Percentiles rank a stretch among this genome's conserved stretches.
phyloP scores from a whole-genome alignment of 805 yeast species.

The Komagataella ulmi region DNA sequence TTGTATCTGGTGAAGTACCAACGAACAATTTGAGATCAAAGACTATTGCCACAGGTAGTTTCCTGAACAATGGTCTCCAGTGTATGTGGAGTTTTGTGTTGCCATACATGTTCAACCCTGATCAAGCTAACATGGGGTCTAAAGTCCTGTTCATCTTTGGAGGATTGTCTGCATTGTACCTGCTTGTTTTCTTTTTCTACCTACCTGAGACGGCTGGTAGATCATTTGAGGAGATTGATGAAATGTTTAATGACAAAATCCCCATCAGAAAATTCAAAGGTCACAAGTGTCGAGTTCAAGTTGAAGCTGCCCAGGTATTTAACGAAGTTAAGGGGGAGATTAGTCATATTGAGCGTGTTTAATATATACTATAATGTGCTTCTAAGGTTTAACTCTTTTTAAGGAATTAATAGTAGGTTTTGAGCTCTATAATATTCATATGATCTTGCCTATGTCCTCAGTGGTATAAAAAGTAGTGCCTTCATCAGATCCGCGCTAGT shows the following conservation, averaged over 20 bases:
- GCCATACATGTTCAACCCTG: slow-evolving; percentile 38
- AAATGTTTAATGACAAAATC: slow-evolving; percentile 26
- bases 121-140: slow-evolving; percentile 31
- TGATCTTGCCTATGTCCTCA: too few relatives aligned
- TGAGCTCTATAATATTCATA: neutral
- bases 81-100: slow-evolving; percentile 22
- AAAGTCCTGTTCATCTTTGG: slow-evolving; percentile 36
- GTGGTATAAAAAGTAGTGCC: too few relatives aligned
- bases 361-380: neutral
- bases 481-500: too few relatives aligned
- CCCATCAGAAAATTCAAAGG: slow-evolving; percentile 17
- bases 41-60: slow-evolving; percentile 21
- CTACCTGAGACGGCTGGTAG: slow-evolving; percentile 48
- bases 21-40: slow-evolving; percentile 25
- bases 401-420: too few relatives aligned
- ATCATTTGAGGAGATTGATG: slow-evolving; percentile 48
- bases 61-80: slow-evolving; percentile 17
- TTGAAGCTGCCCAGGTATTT: slow-evolving; percentile 3
- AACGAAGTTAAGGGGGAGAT: neutral
- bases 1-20: slow-evolving; percentile 25
- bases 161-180: slow-evolving; percentile 17
- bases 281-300: slow-evolving; percentile 4
- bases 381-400: too few relatives aligned
- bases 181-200: slow-evolving; percentile 32
- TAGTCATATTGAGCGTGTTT: neutral